A percentile compares a stretch with the other conserved stretches of the same genome.
These are phyloP conservation scores for Paragyromitra xinjiangensis DNA, from an alignment of 495 filamentous ascomycete species.

Conservation along the genomic window DNA sequence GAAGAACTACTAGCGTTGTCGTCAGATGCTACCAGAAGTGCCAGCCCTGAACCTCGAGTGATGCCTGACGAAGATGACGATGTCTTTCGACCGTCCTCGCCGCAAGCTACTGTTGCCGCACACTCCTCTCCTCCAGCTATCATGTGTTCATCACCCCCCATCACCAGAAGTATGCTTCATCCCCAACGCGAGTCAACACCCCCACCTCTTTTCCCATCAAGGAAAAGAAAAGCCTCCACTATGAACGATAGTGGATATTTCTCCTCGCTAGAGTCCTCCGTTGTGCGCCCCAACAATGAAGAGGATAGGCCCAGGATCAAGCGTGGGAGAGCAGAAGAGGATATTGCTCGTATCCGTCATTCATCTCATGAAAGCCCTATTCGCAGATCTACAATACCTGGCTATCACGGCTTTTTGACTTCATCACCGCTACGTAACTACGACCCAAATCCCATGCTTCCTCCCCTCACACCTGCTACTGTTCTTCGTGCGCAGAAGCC, in stretches of 20 bases:
- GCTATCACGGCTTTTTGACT: slow-evolving; percentile 65
- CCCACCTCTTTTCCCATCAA: slow-evolving; percentile 69
- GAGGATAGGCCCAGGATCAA: slow-evolving; percentile 82
- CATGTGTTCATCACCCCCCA: slow-evolving; percentile 87
- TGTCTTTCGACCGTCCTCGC: slow-evolving; percentile 67
- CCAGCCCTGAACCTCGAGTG: slow-evolving; percentile 72
- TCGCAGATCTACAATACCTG: slow-evolving; percentile 64
- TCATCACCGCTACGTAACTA: slow-evolving; percentile 69
- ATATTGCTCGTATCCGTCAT: slow-evolving; percentile 90
- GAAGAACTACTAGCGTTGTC: slow-evolving; percentile 64
- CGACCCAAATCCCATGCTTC: slow-evolving; percentile 71
- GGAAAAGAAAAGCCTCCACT: slow-evolving; percentile 74
- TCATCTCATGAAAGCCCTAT: slow-evolving; percentile 93
- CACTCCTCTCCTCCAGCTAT: slow-evolving; percentile 59
- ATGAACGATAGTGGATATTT: slow-evolving; percentile 98
- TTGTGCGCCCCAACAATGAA: slow-evolving; percentile 72
- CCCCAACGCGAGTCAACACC: slow-evolving; percentile 78
- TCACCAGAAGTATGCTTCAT: slow-evolving; percentile 68
- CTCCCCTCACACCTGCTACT: slow-evolving; percentile 84
- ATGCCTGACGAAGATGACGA: slow-evolving; percentile 62
- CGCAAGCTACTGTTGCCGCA: slow-evolving; percentile 65
- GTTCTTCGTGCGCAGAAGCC: slow-evolving; percentile 84
- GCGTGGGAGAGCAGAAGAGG: slow-evolving; percentile 90
- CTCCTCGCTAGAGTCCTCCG: slow-evolving; percentile 95
- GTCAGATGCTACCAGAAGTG: slow-evolving; percentile 93